Percentiles rank a stretch among this genome's conserved stretches.
Conservation (phyloP, 2,329 filamentous ascomycete species). For the Fusarium nelsonii region DNA sequence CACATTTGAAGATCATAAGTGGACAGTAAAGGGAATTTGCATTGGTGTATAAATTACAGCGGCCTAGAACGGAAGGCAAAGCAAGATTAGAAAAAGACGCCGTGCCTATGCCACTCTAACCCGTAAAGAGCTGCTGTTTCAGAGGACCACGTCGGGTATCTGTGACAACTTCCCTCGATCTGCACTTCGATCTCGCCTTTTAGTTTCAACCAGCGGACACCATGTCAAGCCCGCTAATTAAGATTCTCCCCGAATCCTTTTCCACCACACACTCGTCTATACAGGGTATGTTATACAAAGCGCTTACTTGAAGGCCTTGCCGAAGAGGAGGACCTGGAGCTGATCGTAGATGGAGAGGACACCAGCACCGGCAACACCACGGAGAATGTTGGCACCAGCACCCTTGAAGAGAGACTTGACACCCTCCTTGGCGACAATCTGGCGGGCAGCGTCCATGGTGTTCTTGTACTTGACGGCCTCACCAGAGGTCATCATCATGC, state of each 20-base stretch:
- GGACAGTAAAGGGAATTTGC: slow-evolving; percentile 64
- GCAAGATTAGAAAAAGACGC: slow-evolving; percentile 60
- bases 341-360: slow-evolving; percentile 99
- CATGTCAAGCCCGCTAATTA: slow-evolving; percentile 55
- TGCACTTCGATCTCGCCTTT: slow-evolving; percentile 61
- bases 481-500: slow-evolving; percentile 99
- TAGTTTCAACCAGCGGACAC: slow-evolving; percentile 58
- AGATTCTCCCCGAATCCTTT: slow-evolving; percentile 48
- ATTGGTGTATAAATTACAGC: slow-evolving; percentile 74
- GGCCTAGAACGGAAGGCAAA: slow-evolving; percentile 64
- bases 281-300: slow-evolving; percentile 53
- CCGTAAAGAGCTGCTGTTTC: slow-evolving; percentile 59
- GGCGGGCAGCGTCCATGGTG: slow-evolving; percentile 92
- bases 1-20: background rate
- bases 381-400: slow-evolving; percentile 99
- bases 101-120: slow-evolving; percentile 64
- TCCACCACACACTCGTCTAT: slow-evolving; percentile 56
- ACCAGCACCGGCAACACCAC: slow-evolving; percentile 99
- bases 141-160: slow-evolving; percentile 56
- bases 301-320: slow-evolving; percentile 94
- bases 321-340: slow-evolving; percentile 99
- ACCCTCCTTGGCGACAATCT: slow-evolving; percentile 99
- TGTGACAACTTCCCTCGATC: slow-evolving; percentile 58
- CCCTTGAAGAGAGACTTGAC: slow-evolving; percentile 99
- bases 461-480: slow-evolving; percentile 99